Percentiles rank a stretch among this genome's conserved stretches.
Conservation (phyloP, 225 moss, liverwort and hornwort genomes). For the Anthoceros angustus region DNA sequence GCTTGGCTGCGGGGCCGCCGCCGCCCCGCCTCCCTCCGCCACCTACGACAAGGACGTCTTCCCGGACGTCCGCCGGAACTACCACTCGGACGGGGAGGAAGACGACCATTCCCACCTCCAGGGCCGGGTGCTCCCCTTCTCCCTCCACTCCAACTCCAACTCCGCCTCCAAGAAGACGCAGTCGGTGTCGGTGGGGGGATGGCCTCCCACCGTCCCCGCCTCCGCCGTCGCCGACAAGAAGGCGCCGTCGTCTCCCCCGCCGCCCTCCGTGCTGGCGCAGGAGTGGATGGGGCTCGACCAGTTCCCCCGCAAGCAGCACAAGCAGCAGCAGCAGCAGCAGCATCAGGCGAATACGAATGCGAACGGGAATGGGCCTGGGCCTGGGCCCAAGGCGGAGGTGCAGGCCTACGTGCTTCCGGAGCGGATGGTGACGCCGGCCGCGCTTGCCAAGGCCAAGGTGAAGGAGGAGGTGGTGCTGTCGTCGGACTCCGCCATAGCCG, state of each 20-base stretch:
- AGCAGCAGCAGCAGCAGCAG: not conserved
- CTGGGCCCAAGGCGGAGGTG: not conserved
- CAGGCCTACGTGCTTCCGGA: not conserved
- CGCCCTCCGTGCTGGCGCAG: not conserved
- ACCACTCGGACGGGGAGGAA: not conserved
- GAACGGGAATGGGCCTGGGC: too few relatives aligned
- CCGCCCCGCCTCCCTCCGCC: not conserved
- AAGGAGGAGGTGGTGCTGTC: not conserved
- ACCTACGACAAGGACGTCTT: constrained; percentile 3
- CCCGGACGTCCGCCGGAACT: not conserved
- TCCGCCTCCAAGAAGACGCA: not conserved
- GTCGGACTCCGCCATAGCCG: not conserved
- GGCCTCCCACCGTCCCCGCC: not conserved
- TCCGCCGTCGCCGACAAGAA: not conserved
- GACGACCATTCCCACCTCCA: not conserved
- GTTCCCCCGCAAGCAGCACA: not conserved
- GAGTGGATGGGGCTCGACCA: not conserved
- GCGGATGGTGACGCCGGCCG: not conserved
- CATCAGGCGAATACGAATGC: not conserved
- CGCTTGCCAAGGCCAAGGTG: not conserved
- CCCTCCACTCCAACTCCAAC: too few relatives aligned
- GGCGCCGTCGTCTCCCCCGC: too few relatives aligned
- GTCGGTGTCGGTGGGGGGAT: not conserved
- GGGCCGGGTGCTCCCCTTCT: not conserved
- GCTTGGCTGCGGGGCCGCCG: not conserved